These are phyloP conservation scores for Desmodesmus armatus DNA, from an alignment of 139 green algal species.

Conservation along the genomic window DNA sequence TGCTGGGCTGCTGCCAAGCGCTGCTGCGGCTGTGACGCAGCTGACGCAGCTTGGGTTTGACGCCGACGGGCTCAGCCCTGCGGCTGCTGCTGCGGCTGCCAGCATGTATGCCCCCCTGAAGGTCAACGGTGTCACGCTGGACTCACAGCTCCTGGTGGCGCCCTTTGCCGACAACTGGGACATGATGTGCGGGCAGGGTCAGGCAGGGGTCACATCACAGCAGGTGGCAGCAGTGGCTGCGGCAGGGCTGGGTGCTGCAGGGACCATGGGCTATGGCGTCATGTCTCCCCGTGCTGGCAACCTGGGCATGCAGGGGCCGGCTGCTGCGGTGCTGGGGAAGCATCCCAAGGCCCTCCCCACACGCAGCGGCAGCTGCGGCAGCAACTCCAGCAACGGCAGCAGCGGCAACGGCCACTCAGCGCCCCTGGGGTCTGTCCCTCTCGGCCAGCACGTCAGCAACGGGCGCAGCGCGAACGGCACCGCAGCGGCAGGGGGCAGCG, in stretches of 20 bases:
- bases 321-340: too few relatives aligned
- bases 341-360: neutral
- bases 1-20: neutral
- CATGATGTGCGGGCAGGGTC: conserved; percentile 2
- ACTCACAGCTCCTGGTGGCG: conserved; percentile 38
- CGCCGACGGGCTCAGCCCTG: neutral
- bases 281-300: too few relatives aligned
- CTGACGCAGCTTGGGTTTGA: conserved; percentile 16
- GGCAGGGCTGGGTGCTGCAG: conserved; percentile 9
- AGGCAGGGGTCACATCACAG: neutral
- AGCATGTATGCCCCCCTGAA: conserved; percentile 38
- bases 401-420: neutral
- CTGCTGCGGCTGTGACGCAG: neutral
- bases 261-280: neutral
- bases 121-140: conserved; percentile 25
- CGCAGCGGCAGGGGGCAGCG: neutral
- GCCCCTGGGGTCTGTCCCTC: neutral
- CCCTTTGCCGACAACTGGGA: conserved; percentile 41
- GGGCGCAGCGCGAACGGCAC: neutral
- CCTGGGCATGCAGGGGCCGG: too few relatives aligned
- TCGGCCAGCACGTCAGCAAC: neutral
- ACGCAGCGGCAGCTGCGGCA: neutral
- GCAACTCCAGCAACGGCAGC: neutral
- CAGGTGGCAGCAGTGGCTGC: neutral
- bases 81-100: conserved; percentile 18